Conservation (phyloP, 441 rosid genomes). For the Gossypium trilobum region DNA sequence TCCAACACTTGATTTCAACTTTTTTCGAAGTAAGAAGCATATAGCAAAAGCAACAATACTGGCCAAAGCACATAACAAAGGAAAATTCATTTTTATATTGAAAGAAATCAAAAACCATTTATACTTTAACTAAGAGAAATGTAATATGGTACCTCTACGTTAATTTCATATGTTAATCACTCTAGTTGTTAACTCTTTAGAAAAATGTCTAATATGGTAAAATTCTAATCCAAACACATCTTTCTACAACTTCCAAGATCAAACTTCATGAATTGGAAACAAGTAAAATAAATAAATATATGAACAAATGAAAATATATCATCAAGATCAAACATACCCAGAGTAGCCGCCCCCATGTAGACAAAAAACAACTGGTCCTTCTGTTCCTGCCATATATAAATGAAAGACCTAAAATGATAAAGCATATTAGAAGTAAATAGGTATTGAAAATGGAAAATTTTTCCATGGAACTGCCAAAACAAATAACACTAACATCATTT, state of each 20-base stretch:
- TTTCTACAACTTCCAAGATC: not conserved
- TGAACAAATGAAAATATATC: not conserved
- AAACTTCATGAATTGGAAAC: not conserved
- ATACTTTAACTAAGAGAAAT: too few species aligned
- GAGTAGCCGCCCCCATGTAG: constrained; percentile 94
- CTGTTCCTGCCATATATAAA: constrained; percentile 77
- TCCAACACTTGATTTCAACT: not conserved
- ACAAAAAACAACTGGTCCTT: constrained; percentile 84
- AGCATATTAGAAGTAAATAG: constrained; percentile 26
- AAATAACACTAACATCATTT: constrained; percentile 45
- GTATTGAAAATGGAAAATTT: not conserved
- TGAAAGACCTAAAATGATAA: constrained; percentile 68
- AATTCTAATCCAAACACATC: not conserved
- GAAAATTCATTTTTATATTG: not conserved
- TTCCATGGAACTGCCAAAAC: not conserved
- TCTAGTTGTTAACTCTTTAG: too few species aligned
- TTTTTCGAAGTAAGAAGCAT: not conserved
- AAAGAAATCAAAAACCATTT: too few species aligned
- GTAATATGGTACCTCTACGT: too few species aligned
- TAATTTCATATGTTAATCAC: too few species aligned
- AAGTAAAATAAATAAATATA: not conserved
- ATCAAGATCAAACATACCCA: constrained; percentile 41
- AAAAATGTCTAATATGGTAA: too few species aligned
- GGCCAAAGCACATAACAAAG: not conserved
- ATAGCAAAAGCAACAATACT: not conserved